phyloP scores from a whole-genome alignment of 2,329 filamentous ascomycete species.

The Fonsecaea nubica region DNA sequence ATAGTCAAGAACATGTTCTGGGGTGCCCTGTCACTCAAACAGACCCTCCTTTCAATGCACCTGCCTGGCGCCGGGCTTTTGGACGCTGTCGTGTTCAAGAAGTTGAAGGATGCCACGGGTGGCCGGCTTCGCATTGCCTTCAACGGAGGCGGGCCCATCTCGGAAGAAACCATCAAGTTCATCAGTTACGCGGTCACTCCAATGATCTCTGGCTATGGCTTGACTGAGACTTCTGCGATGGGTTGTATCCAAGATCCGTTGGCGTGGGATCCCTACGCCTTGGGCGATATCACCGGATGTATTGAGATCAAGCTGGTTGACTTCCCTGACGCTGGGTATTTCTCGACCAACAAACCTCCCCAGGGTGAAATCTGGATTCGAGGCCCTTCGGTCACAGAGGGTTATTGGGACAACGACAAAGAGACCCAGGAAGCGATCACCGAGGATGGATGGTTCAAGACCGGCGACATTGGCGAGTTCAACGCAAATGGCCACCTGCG shows the following conservation, averaged over 20 bases:
- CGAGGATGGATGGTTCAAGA: slow-evolving; percentile 93
- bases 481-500: slow-evolving; percentile 77
- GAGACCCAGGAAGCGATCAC: slow-evolving; percentile 82
- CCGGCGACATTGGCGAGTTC: slow-evolving; percentile 93
- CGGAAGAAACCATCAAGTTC: slow-evolving; percentile 86
- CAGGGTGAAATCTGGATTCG: slow-evolving; percentile 94
- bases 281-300: slow-evolving; percentile 78
- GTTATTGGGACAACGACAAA: slow-evolving; percentile 84
- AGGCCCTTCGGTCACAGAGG: slow-evolving; percentile 74
- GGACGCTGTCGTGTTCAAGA: slow-evolving; percentile 86
- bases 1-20: slow-evolving; percentile 80
- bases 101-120: slow-evolving; percentile 88
- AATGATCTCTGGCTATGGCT: slow-evolving; percentile 91
- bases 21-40: slow-evolving; percentile 67
- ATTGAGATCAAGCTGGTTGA: slow-evolving; percentile 93
- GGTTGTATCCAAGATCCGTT: slow-evolving; percentile 70
- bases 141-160: slow-evolving; percentile 91
- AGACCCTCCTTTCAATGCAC: slow-evolving; percentile 62
- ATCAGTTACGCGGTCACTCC: slow-evolving; percentile 90
- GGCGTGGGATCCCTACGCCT: slow-evolving; percentile 77
- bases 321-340: slow-evolving; percentile 86
- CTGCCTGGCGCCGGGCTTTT: slow-evolving; percentile 70
- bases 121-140: slow-evolving; percentile 86
- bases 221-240: slow-evolving; percentile 87
- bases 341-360: slow-evolving; percentile 73